A percentile compares a stretch with the other conserved stretches of the same genome.
These are phyloP conservation scores for Scutellaria galericulata DNA, from an alignment of 257 asterid genomes.

Conservation along the genomic window DNA sequence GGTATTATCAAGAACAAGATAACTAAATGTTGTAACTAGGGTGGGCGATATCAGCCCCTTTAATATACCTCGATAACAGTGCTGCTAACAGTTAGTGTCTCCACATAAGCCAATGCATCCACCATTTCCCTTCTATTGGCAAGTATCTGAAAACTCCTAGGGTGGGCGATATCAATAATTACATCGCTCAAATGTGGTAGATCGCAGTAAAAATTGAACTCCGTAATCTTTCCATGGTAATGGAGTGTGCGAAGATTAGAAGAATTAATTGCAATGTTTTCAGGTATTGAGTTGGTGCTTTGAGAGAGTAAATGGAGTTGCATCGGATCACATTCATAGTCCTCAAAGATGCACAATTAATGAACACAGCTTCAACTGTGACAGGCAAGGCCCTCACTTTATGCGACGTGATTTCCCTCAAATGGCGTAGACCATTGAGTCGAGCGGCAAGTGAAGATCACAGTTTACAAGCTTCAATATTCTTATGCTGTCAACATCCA, in stretches of 20 bases:
- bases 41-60: too few relatives aligned
- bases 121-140: not conserved
- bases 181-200: conserved; percentile 10
- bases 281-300: not conserved
- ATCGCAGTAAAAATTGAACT: conserved; percentile 15
- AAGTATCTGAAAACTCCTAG: conserved; percentile 1
- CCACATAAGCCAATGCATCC: conserved; percentile 13
- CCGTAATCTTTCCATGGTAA: conserved; percentile 41
- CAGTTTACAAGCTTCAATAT: conserved; percentile 37
- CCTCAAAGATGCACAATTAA: conserved; percentile 20
- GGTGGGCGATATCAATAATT: conserved; percentile 18
- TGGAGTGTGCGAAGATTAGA: conserved; percentile 26
- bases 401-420: conserved; percentile 32
- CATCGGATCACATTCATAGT: conserved; percentile 2
- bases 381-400: not conserved
- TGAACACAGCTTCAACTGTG: not conserved
- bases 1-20: too few relatives aligned
- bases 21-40: too few relatives aligned
- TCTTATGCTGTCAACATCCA: conserved; percentile 16
- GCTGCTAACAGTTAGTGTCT: conserved; percentile 22
- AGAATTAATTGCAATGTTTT: not conserved
- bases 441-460: conserved; percentile 17
- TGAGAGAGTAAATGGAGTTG: not conserved
- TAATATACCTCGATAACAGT: conserved; percentile 51
- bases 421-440: conserved; percentile 3